Evolutionary conservation across 352 stramenopile species (phyloP).

Genomic region (Globisporangium parvum): DNA sequence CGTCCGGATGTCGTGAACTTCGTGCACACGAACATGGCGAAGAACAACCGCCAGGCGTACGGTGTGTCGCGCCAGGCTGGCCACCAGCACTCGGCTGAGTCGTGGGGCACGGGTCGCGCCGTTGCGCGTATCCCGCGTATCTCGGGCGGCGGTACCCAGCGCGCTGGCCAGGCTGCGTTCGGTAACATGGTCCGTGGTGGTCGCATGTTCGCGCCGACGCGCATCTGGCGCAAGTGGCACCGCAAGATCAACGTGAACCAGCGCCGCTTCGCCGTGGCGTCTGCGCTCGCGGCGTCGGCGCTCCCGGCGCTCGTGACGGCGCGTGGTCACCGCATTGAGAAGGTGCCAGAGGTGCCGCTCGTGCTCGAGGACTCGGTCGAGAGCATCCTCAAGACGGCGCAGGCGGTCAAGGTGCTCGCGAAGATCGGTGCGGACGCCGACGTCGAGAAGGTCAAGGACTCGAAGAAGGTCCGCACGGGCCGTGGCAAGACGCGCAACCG

Average conservation of each 20-base stretch:
- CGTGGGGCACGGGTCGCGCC: conserved; percentile 98
- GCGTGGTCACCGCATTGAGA: conserved; percentile 96
- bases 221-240: conserved; percentile 99
- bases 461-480: conserved; percentile 96
- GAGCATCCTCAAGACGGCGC: conserved; percentile 92
- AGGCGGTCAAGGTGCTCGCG: conserved; percentile 93
- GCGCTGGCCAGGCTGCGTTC: conserved; percentile 98
- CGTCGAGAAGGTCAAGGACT: conserved; percentile 97
- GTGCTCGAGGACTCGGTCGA: conserved; percentile 94
- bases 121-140: conserved; percentile 99
- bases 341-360: conserved; percentile 96
- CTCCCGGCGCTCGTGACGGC: conserved; percentile 97
- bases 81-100: conserved; percentile 96
- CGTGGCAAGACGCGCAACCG: conserved; percentile 99
- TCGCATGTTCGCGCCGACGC: conserved; percentile 98
- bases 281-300: conserved; percentile 95
- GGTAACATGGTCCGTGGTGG: conserved; percentile 98
- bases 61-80: conserved; percentile 94
- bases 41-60: conserved; percentile 99
- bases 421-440: conserved; percentile 94
- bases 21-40: conserved; percentile 99
- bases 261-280: conserved; percentile 96
- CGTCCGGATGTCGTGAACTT: conserved; percentile 98
- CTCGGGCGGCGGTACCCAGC: conserved; percentile 95
- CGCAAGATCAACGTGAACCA: conserved; percentile 98